Percentiles rank a stretch among this genome's conserved stretches.
phyloP scores from a whole-genome alignment of 495 filamentous ascomycete genomes.

The Podospora anserina region DNA sequence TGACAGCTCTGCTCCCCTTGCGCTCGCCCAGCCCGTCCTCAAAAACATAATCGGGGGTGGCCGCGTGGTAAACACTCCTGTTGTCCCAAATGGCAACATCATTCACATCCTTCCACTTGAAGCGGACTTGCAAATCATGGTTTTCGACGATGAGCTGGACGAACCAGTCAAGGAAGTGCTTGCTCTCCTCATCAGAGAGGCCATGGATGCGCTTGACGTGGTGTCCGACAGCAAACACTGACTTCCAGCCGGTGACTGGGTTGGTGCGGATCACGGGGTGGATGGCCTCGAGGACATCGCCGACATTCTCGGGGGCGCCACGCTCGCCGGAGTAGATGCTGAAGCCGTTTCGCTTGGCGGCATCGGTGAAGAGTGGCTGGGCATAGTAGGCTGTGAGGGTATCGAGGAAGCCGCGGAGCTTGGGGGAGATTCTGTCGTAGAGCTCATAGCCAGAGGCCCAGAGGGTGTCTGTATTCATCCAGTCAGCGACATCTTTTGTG shows the following conservation, averaged over 20 bases:
- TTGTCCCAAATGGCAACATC: slow-evolving; percentile 82
- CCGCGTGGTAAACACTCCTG: slow-evolving; percentile 63
- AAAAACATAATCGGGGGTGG: slow-evolving; percentile 63
- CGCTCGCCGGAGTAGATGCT: slow-evolving; percentile 53
- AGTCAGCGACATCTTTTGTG: neutral
- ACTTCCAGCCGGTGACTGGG: slow-evolving; percentile 78
- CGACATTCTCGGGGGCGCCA: slow-evolving; percentile 67
- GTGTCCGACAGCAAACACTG: slow-evolving; percentile 61
- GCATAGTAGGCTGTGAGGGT: slow-evolving; percentile 63
- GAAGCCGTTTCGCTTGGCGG: slow-evolving; percentile 55
- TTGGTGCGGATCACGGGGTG: slow-evolving; percentile 80
- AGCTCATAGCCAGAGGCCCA: slow-evolving; percentile 77
- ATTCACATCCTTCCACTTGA: slow-evolving; percentile 58
- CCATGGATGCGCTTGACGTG: slow-evolving; percentile 65
- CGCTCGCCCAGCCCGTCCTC: slow-evolving; percentile 56
- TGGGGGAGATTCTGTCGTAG: slow-evolving; percentile 68
- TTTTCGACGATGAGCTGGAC: slow-evolving; percentile 64
- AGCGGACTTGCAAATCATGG: slow-evolving; percentile 75
- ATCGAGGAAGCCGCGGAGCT: slow-evolving; percentile 66
- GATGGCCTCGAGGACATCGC: slow-evolving; percentile 56
- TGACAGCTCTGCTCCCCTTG: slow-evolving; percentile 60
- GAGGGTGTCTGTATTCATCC: slow-evolving; percentile 54
- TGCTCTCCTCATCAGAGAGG: slow-evolving; percentile 61
- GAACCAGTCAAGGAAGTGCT: slow-evolving; percentile 62
- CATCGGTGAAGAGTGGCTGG: slow-evolving; percentile 56